Evolutionary conservation across 2,329 filamentous ascomycete genomes (phyloP).

Genomic region (Rhexocercosporidium sp.): DNA sequence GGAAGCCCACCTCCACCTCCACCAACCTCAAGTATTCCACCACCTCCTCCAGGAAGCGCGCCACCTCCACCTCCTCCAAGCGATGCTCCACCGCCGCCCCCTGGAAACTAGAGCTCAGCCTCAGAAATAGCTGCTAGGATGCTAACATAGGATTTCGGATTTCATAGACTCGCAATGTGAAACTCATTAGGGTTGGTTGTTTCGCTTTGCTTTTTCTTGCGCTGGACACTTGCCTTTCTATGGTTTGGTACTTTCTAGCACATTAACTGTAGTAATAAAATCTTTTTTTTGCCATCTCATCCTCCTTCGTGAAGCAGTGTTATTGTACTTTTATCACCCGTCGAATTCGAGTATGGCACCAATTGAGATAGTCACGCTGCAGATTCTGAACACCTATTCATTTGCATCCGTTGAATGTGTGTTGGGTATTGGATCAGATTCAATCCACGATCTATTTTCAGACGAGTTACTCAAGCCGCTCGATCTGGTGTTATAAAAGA

Average conservation of each 20-base stretch:
- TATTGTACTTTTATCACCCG: background rate
- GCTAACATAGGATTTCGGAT: slow-evolving; percentile 24
- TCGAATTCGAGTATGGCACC: too few relatives aligned
- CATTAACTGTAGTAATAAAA: slow-evolving; percentile 22
- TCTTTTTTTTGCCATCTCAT: background rate
- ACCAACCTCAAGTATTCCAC: slow-evolving; percentile 52
- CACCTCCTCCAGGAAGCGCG: slow-evolving; percentile 57
- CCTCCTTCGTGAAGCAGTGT: background rate
- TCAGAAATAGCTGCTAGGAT: background rate
- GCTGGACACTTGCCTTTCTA: slow-evolving; percentile 10
- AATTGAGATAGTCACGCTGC: too few relatives aligned
- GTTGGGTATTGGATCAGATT: background rate
- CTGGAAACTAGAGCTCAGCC: slow-evolving; percentile 24
- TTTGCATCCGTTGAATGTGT: background rate
- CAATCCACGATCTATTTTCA: background rate
- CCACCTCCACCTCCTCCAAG: slow-evolving; percentile 66
- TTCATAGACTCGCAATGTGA: slow-evolving; percentile 6
- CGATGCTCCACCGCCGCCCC: slow-evolving; percentile 33
- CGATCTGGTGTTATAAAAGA: background rate
- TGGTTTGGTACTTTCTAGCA: slow-evolving; percentile 12
- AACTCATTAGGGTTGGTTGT: background rate
- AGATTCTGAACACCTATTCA: too few relatives aligned
- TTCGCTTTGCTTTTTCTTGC: slow-evolving; percentile 2
- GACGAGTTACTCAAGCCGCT: background rate
- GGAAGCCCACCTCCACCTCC: slow-evolving; percentile 55